Base-by-base conservation (phyloP, 192 early-diverging fungal genomes). In the Coemansia sp. region DNA sequence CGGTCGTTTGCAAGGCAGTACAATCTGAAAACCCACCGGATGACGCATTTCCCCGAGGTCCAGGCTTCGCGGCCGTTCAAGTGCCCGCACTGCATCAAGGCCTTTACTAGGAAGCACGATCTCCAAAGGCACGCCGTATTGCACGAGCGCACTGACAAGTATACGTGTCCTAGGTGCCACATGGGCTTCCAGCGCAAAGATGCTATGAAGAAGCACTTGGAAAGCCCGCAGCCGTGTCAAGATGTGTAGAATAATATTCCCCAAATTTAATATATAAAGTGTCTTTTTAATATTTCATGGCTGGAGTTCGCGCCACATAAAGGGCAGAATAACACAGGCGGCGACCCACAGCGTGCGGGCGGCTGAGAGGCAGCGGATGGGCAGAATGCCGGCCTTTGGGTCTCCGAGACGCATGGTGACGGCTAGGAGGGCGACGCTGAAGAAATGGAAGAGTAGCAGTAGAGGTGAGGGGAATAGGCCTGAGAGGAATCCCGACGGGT, bases 361-460 rank as follows among this genome's bases (percentile, higher is more conserved):
- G 1, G 82, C 82, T 18, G 78, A 52, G 27, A 63, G 71, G 11
- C 75, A 22, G 49, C 78, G 70, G 39, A 60, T 53, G 0, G 49
- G 62, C 8, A 80, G 40, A 5, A 44, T 46, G 16, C 69, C 82
- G 2, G 69, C 62, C 6, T 72, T 80, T 3, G 13, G 2, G 43
- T 58, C 68, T 0, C 67, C 41, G 22, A 83, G 52, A 2, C 81
- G 76, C 58, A 80, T 49, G 39, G 67, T 40, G 2, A 84, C 72
- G 1, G 82, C 82, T 11, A 84, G 4, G 7, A 92, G 65, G 0
- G 96, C 97, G 24, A 98, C 96, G 18, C 90, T 87, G 84, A 97
- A 98, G 74, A 99, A 99, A 81, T 98, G 96, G 70, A 87, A 89
- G 0, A 97, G 64, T 6, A 98, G 87, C 11, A 95, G 84, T 49